phyloP scores from a whole-genome alignment of 768 basidiomycete species.

The Lactarius sp. region DNA sequence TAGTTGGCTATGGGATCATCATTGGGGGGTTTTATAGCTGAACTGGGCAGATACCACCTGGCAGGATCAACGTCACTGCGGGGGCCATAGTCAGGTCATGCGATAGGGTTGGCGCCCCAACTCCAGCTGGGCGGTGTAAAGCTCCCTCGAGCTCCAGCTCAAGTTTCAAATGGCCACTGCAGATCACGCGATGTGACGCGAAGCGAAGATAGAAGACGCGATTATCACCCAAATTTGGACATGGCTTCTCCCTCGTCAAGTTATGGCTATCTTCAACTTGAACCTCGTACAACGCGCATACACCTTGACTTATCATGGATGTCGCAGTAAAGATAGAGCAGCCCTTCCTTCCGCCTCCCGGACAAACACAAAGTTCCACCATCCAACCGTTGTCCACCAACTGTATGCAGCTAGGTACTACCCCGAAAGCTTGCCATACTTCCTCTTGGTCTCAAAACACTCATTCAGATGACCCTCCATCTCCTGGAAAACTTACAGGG shows the following conservation, averaged over 20 bases:
- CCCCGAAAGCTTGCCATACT: not conserved
- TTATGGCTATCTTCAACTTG: not conserved
- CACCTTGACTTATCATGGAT: not conserved
- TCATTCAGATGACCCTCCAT: not conserved
- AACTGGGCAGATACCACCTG: not conserved
- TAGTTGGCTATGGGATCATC: not conserved
- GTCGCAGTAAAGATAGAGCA: no score
- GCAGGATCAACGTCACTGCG: not conserved
- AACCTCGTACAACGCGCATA: slow-evolving; percentile 1
- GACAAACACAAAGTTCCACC: not conserved
- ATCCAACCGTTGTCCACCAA: not conserved
- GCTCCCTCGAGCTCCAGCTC: not conserved
- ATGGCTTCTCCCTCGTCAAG: not conserved
- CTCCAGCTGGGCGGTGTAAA: not conserved
- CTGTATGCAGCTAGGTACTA: not conserved
- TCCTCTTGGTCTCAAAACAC: not conserved
- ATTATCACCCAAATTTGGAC: not conserved
- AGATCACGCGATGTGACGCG: no score
- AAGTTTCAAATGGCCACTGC: no score
- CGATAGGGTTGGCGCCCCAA: not conserved
- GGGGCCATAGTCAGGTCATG: not conserved
- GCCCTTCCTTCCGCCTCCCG: not conserved
- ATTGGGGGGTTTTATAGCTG: not conserved
- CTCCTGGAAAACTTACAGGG: not conserved
- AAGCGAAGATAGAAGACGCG: no score